phyloP scores from a whole-genome alignment of 306 rosid species.

The Quillaja saponaria region DNA sequence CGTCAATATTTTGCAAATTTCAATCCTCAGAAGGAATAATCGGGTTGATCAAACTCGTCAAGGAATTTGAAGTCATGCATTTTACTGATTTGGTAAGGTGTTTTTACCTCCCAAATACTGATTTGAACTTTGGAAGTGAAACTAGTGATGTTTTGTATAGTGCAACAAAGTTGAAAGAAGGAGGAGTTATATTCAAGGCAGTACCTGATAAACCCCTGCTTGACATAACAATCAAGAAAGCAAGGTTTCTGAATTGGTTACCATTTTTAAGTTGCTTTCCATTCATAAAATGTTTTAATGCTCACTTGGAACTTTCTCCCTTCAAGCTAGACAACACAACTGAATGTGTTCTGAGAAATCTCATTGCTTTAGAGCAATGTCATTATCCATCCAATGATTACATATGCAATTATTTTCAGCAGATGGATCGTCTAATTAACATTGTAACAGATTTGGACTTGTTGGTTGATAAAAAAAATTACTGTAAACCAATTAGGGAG shows the following conservation, averaged over 20 bases:
- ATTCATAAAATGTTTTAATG: constrained; percentile 18
- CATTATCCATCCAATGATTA: constrained; percentile 40
- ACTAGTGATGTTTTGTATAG: constrained; percentile 1
- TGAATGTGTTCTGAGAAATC: constrained; percentile 48
- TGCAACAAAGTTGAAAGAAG: constrained; percentile 41
- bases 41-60: not conserved
- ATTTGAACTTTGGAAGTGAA: too few species aligned
- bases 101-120: constrained; percentile 32
- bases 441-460: constrained; percentile 46
- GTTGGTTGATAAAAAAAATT: constrained; percentile 45
- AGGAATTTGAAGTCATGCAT: constrained; percentile 30
- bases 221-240: constrained; percentile 25
- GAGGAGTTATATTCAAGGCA: constrained; percentile 43
- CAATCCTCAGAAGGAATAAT: not conserved
- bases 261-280: constrained; percentile 36
- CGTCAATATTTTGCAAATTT: constrained; percentile 26
- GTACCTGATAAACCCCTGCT: constrained; percentile 23
- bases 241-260: constrained; percentile 25
- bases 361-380: constrained; percentile 61
- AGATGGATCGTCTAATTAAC: constrained; percentile 47
- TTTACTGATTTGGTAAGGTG: constrained; percentile 53
- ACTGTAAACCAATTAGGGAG: constrained; percentile 49
- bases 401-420: constrained; percentile 45
- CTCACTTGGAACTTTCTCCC: constrained; percentile 33
- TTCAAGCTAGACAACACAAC: constrained; percentile 40